Percentiles rank a stretch among this genome's conserved stretches.
Evolutionary conservation across 371 early-diverging fungal species (phyloP).

Genomic region (Mucor mucedo): DNA sequence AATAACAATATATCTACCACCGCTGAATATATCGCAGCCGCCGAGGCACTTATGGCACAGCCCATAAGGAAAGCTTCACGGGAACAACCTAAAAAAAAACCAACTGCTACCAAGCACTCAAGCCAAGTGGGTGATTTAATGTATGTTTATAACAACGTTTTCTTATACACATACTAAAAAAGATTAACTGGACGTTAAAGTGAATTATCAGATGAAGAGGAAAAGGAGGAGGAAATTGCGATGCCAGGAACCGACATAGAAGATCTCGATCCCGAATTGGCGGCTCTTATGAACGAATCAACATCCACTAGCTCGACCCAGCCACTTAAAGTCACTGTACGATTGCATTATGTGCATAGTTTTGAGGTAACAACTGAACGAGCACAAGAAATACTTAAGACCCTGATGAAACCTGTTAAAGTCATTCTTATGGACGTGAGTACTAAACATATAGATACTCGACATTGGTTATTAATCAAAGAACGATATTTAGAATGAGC

Average conservation of each 20-base stretch:
- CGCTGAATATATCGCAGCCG: background rate
- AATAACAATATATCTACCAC: background rate
- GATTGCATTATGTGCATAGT: conserved; percentile 33
- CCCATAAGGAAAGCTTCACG: background rate
- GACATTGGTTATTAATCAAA: no score
- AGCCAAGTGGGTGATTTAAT: no score
- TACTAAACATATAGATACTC: no score
- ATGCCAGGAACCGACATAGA: conserved; percentile 21
- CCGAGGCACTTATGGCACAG: background rate
- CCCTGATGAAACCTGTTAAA: conserved; percentile 35
- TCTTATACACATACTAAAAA: background rate
- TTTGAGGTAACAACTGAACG: background rate
- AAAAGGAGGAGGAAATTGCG: conserved; percentile 2
- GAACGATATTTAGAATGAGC: conserved; percentile 29
- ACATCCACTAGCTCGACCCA: background rate
- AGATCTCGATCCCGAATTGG: conserved; percentile 49
- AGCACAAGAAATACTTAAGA: conserved; percentile 5
- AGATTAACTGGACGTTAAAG: background rate
- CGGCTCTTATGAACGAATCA: conserved; percentile 5
- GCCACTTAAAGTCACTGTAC: conserved; percentile 37
- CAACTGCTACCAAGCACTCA: background rate
- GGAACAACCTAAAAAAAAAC: background rate
- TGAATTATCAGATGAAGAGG: conserved; percentile 13
- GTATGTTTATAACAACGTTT: background rate
- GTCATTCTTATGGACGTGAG: conserved; percentile 47